Conservation (phyloP, 169 alveolate genomes). For the Plasmodium gaboni region DNA sequence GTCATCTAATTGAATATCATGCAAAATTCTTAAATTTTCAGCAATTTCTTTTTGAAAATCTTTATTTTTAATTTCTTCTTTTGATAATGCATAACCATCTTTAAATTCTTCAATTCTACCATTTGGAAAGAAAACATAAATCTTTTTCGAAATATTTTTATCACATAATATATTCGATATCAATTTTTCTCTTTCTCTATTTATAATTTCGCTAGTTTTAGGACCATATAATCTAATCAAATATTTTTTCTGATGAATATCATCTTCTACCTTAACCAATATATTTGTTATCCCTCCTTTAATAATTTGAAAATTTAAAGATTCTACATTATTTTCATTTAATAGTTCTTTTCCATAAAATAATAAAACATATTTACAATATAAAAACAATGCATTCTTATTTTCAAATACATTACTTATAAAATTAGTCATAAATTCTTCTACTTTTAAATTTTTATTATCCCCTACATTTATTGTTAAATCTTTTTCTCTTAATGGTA, state of each 20-base stretch:
- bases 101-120: slow-evolving; percentile 87
- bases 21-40: slow-evolving; percentile 73
- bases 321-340: slow-evolving; percentile 15
- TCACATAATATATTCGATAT: slow-evolving; percentile 77
- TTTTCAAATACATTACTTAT: slow-evolving; percentile 45
- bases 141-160: slow-evolving; percentile 78
- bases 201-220: slow-evolving; percentile 80
- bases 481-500: slow-evolving; percentile 16
- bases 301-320: slow-evolving; percentile 30
- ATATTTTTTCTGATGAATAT: slow-evolving; percentile 41
- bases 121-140: slow-evolving; percentile 79
- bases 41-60: slow-evolving; percentile 80
- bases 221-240: slow-evolving; percentile 84
- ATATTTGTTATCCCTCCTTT: slow-evolving; percentile 85
- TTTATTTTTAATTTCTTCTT: slow-evolving; percentile 76
- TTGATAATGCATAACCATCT: slow-evolving; percentile 81
- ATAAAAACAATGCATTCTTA: slow-evolving; percentile 30
- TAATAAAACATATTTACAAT: slow-evolving; percentile 65
- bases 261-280: slow-evolving; percentile 79
- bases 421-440: slow-evolving; percentile 27
- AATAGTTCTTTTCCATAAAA: slow-evolving; percentile 60
- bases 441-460: neutral
- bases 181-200: slow-evolving; percentile 80
- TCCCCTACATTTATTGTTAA: slow-evolving; percentile 32
- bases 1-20: slow-evolving; percentile 68